These are phyloP conservation scores for Lentithecium fluviatile DNA, from an alignment of 495 filamentous ascomycete species.

Conservation along the genomic window DNA sequence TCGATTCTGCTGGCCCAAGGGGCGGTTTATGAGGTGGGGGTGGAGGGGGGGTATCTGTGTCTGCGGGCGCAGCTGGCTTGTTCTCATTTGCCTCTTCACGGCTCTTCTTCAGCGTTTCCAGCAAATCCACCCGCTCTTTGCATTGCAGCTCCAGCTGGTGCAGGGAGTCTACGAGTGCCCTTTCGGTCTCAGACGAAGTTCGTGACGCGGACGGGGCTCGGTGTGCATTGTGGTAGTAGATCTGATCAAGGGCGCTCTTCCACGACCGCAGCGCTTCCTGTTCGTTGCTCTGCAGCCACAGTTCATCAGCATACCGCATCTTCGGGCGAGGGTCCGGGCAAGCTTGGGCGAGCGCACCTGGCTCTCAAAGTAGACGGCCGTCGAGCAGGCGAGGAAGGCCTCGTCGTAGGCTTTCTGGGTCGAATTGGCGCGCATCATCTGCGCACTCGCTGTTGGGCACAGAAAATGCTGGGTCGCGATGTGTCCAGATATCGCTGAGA, in stretches of 20 bases:
- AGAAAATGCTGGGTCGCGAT: neutral
- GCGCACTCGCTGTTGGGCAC: neutral
- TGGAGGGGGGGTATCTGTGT: slow-evolving; percentile 28
- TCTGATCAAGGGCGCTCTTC: slow-evolving; percentile 86
- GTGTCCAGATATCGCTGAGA: neutral
- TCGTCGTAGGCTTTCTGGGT: slow-evolving; percentile 98
- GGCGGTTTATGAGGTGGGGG: slow-evolving; percentile 8
- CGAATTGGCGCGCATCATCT: slow-evolving; percentile 79
- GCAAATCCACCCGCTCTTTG: slow-evolving; percentile 86
- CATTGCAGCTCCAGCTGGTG: slow-evolving; percentile 84
- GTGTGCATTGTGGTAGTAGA: slow-evolving; percentile 82
- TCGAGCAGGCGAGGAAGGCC: slow-evolving; percentile 88
- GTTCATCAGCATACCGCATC: neutral
- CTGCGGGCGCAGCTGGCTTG: slow-evolving; percentile 33
- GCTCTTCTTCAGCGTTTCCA: slow-evolving; percentile 77
- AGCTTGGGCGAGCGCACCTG: slow-evolving; percentile 56
- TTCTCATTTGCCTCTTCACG: slow-evolving; percentile 56
- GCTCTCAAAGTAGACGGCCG: slow-evolving; percentile 90
- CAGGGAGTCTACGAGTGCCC: slow-evolving; percentile 75
- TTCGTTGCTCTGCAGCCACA: slow-evolving; percentile 72
- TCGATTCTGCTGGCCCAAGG: slow-evolving; percentile 15
- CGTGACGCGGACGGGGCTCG: slow-evolving; percentile 65
- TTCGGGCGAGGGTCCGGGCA: slow-evolving; percentile 1
- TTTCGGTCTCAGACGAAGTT: slow-evolving; percentile 84
- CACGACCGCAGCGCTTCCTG: slow-evolving; percentile 88